Evolutionary conservation across 495 filamentous ascomycete species (phyloP).

Genomic region (Tuber calosporum): DNA sequence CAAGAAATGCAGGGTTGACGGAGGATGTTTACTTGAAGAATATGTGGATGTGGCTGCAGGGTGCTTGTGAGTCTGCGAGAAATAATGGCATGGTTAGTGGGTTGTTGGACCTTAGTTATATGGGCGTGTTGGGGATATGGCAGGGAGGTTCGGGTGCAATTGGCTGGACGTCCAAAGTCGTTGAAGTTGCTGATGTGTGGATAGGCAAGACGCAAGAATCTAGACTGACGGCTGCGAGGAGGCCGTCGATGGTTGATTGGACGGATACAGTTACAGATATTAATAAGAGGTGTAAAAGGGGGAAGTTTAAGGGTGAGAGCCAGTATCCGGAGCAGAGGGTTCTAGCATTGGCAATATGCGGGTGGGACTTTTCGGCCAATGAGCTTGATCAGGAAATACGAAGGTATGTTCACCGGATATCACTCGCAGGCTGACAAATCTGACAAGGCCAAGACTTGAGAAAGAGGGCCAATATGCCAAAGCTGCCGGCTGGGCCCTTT

Average conservation of each 20-base stretch:
- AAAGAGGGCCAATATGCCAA: conserved; percentile 64
- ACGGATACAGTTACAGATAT: conserved; percentile 51
- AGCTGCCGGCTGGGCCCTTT: conserved; percentile 69
- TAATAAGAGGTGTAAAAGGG: conserved; percentile 47
- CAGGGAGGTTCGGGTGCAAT: conserved; percentile 58
- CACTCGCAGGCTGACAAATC: neutral
- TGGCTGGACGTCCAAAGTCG: neutral
- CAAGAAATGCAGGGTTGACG: conserved; percentile 25
- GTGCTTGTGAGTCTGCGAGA: conserved; percentile 57
- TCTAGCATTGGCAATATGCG: conserved; percentile 70
- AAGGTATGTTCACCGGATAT: neutral
- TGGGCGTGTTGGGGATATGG: conserved; percentile 79
- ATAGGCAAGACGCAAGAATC: conserved; percentile 15
- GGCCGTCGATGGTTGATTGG: conserved; percentile 42
- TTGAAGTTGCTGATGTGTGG: neutral
- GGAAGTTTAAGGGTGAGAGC: conserved; percentile 51
- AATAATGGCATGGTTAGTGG: conserved; percentile 67
- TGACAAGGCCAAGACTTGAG: conserved; percentile 45
- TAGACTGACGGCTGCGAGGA: conserved; percentile 10
- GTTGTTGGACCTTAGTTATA: conserved; percentile 70
- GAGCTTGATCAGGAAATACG: conserved; percentile 49
- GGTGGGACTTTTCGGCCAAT: conserved; percentile 55
- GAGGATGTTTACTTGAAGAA: conserved; percentile 31
- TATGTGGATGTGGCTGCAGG: conserved; percentile 45
- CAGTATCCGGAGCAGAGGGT: conserved; percentile 64